Base-by-base conservation (phyloP, 2,329 filamentous ascomycete species). In the Endocalyx cinctus region DNA sequence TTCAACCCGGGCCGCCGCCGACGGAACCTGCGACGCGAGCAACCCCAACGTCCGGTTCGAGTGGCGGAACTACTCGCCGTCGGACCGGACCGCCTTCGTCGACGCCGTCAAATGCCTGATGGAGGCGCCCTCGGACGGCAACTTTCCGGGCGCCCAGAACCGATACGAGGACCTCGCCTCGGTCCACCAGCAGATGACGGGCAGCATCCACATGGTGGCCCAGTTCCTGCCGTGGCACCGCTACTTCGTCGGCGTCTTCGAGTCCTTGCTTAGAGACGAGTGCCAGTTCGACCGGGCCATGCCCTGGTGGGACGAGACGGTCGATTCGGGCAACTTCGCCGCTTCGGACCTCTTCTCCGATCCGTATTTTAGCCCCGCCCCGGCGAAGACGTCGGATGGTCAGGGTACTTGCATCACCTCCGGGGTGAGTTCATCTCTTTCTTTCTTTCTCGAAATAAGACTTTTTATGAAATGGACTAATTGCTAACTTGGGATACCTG, bases 221-320 rank as follows among this genome's bases (percentile, higher is more conserved):
- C 45, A 55, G 19, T 66, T 66, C 48, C 48, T 66, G 3, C 50
- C 56, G 12, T 66, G 59, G 58, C 63, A 66, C 50, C 52, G 62
- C 15, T 60, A 58, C 45, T 63, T 57, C 43, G 42, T 61, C 17
- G 46, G 46, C 37, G 43, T 55, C 4, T 60, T 61, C 41, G 60
- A 65, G 47, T 41, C 43, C 27, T 27, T 62, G 39, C 52, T 66
- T 38, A 55, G 57, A 16, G 41, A 57, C 11, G 61, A 67, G 48
- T 66, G 61, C 38, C 50, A 47, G 30, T 63, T 62, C 40, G 31
- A 37, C 10, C 49, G 52, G 8, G 50, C 59, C 3, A 52, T 63
- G 45, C 55, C 60, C 5, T 64, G 60, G 58, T 64, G 60, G 60
- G 58, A 64, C 41, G 60, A 63, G 57, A 56, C 57, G 17, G 48